These are phyloP conservation scores for Phytopythium kandeliae DNA, from an alignment of 352 stramenopile species.

Conservation along the genomic window DNA sequence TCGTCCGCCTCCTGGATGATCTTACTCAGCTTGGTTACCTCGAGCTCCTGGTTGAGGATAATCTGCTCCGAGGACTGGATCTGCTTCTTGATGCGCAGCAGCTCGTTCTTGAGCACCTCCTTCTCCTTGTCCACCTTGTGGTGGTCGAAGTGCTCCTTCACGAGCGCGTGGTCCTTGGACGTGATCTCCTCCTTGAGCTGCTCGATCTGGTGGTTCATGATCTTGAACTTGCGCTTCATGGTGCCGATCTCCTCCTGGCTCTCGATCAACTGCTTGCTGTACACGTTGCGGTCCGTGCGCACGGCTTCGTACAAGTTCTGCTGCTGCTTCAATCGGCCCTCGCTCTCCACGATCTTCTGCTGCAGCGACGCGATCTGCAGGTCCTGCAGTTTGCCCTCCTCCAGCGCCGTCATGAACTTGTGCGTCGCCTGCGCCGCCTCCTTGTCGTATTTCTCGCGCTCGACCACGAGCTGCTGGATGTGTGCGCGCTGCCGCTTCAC, in stretches of 20 bases:
- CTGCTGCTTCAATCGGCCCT: constrained; percentile 95
- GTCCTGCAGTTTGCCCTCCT: constrained; percentile 72
- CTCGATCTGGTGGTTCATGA: constrained; percentile 95
- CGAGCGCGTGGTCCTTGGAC: constrained; percentile 92
- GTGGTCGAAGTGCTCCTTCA: constrained; percentile 96
- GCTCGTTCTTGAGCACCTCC: constrained; percentile 92
- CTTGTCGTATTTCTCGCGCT: constrained; percentile 90
- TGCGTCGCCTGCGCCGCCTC: constrained; percentile 81
- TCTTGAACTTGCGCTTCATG: constrained; percentile 97
- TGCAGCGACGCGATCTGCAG: constrained; percentile 80
- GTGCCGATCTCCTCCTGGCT: constrained; percentile 94
- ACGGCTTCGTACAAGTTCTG: constrained; percentile 95
- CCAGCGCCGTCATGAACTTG: constrained; percentile 77
- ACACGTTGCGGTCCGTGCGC: constrained; percentile 92
- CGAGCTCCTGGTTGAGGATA: constrained; percentile 92
- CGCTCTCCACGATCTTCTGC: constrained; percentile 86
- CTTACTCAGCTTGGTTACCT: constrained; percentile 89
- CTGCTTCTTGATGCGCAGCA: constrained; percentile 85
- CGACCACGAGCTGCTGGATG: constrained; percentile 90
- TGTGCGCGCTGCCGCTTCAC: constrained; percentile 86
- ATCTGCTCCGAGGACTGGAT: constrained; percentile 89
- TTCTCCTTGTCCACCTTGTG: constrained; percentile 94
- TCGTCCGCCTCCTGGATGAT: constrained; percentile 94
- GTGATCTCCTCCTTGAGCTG: constrained; percentile 95
- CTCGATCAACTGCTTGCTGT: constrained; percentile 96